Percentiles rank a stretch among this genome's conserved stretches.
phyloP scores from a whole-genome alignment of 2,329 filamentous ascomycete species.

The Corynespora cassiicola region DNA sequence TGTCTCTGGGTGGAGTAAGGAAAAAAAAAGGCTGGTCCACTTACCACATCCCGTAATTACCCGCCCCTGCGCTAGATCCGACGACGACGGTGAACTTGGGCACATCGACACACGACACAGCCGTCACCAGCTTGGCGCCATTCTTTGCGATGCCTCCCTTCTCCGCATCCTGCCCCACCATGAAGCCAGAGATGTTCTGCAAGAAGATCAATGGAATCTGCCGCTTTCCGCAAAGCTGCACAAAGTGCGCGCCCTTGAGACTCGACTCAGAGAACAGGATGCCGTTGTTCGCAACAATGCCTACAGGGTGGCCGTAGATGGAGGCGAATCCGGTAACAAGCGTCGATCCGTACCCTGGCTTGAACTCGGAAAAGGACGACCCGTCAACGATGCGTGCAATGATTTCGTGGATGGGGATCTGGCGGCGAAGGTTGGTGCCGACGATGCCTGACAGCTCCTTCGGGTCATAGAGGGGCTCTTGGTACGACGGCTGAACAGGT shows the following conservation, averaged over 20 bases:
- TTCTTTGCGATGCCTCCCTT: conserved; percentile 97
- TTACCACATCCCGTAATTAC: conserved; percentile 96
- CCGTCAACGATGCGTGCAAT: conserved; percentile 94
- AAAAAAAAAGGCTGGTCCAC: conserved; percentile 28
- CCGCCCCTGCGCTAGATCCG: conserved; percentile 90
- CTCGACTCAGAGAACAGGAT: conserved; percentile 90
- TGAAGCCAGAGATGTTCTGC: conserved; percentile 97
- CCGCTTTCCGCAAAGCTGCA: conserved; percentile 90
- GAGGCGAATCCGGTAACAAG: conserved; percentile 87
- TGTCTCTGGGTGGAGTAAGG: neutral
- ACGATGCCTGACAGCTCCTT: conserved; percentile 87
- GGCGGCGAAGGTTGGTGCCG: conserved; percentile 85
- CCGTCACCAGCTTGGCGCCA: conserved; percentile 94
- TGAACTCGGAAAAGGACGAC: conserved; percentile 91
- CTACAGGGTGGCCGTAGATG: conserved; percentile 89
- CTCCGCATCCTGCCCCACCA: conserved; percentile 94
- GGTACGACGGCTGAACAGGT: conserved; percentile 54
- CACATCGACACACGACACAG: conserved; percentile 90
- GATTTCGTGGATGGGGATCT: conserved; percentile 85
- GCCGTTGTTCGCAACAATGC: conserved; percentile 94
- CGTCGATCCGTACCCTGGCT: conserved; percentile 85
- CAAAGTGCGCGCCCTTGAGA: conserved; percentile 95
- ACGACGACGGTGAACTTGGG: conserved; percentile 97
- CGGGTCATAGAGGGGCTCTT: conserved; percentile 81
- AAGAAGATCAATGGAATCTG: conserved; percentile 90